Evolutionary conservation across 148 eudicot species (phyloP), one percentile per base, ranked within the genome.

Genomic region (Silene latifolia): DNA sequence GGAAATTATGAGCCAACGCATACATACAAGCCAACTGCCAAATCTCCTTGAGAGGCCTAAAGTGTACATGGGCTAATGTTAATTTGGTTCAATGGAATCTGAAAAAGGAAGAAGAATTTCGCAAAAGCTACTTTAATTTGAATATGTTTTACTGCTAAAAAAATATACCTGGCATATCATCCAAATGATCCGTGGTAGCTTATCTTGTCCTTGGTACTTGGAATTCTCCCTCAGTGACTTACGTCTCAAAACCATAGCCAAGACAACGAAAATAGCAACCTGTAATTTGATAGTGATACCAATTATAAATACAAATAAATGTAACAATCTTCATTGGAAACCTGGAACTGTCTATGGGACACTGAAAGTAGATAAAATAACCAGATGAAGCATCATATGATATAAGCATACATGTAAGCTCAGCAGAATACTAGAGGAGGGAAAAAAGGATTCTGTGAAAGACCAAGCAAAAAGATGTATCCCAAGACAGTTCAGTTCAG

Each of bases 121-220:
- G 44, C 67, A 80, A 21, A 74, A 14, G 8, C 20, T 63, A 25
- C 58, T 64, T 57, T n/a, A n/a, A n/a, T n/a, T n/a, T n/a, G 29
- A n/a, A 35, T 60, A 17, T 39, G 23, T 17, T 44, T 60, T 7
- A 21, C 44, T 32, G 51, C 32, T 32, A 18, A 73, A 62, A 10
- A 23, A 47, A 70, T 68, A 71, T 72, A 92, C 97, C 97, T 92
- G 97, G 80, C 85, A 79, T 76, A 67, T 67, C 85, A 89, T 85
- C 97, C 94, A 92, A 54, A 87, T 81, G 63, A 86, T 72, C 64
- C 89, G 78, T 21, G 92, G 85, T 80, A 92, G 92, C 79, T 88
- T 92, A 71, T 92, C 97, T 64, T 82, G 90, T 76, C 97, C 97
- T 80, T 89, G 92, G 81, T 85, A 89, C 82, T 86, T 91, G 7